Base-by-base conservation (phyloP, 495 filamentous ascomycete genomes). In the Neurospora sp. region DNA sequence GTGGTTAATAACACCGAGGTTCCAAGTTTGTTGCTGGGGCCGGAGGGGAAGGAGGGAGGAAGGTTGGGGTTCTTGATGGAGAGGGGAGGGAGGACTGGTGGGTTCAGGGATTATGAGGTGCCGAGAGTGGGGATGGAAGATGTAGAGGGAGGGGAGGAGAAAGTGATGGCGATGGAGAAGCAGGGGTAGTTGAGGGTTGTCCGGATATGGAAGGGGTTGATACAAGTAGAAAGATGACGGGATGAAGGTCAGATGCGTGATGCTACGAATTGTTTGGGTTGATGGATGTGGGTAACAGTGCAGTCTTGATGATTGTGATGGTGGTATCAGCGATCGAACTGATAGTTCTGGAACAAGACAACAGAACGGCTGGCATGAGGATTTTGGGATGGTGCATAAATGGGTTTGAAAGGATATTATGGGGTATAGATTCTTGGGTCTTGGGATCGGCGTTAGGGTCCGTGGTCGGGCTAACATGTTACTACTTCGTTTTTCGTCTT, bases 1-100 rank as follows among this genome's bases (percentile, higher is more conserved):
- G 75, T 86, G 21, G 83, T 87, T 17, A 73, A 75, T 28, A 85
- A 84, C 31, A 72, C 38, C 42, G 86, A 88, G 71, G 73, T 88
- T 70, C 86, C 86, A 39, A 37, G 37, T 31, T 83, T 84, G 31
- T 73, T 88, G 73, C 39, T 81, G 48, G 70, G 2, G 3, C 7
- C 54, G 28, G 54, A 31, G 6, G 54, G 54, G 0, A 31, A 75
- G 2, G 74, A 83, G 10, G 76, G 71, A 2, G 77, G 79, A 24
- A 78, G 77, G 37, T 86, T 83, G 69, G 74, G 73, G 28, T 86
- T 84, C 72, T 28, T 84, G 73, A 59, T 82, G n/a, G 71, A 82
- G 54, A 74, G 84, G 69, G 81, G 83, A 62, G 83, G 82, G 9
- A 73, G 76, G 70, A 73, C 72, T 39, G 84, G 82, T 5, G 83